Conservation (phyloP, 2,329 filamentous ascomycete genomes). For the Blastomyces percursus region DNA sequence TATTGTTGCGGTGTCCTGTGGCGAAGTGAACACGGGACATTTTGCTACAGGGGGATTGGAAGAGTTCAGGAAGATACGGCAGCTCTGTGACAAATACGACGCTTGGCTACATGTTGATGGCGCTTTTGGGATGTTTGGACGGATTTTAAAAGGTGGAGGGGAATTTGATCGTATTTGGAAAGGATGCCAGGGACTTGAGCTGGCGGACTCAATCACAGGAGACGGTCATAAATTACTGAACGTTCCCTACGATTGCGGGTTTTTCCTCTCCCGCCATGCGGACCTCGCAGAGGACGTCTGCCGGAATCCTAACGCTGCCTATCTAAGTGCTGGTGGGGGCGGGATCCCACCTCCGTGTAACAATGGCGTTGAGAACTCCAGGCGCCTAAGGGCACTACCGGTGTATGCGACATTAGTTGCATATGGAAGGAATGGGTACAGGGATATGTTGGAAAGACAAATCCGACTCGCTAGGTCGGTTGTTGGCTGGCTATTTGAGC, state of each 20-base stretch:
- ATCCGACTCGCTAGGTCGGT: constrained; percentile 59
- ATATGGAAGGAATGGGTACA: constrained; percentile 60
- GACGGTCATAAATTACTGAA: constrained; percentile 92
- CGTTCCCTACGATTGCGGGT: constrained; percentile 85
- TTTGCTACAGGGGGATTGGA: constrained; percentile 53
- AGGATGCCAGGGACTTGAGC: constrained; percentile 54
- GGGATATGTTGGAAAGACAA: constrained; percentile 59
- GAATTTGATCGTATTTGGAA: constrained; percentile 41
- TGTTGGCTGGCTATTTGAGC: constrained; percentile 50
- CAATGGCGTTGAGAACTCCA: constrained; percentile 80
- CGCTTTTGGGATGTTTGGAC: constrained; percentile 75
- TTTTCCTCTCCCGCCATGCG: constrained; percentile 66
- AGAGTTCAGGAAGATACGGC: constrained; percentile 53
- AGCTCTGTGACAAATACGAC: constrained; percentile 58
- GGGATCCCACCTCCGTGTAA: constrained; percentile 70
- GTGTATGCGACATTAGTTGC: constrained; percentile 70
- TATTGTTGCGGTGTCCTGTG: constrained; percentile 70
- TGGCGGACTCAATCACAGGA: constrained; percentile 77
- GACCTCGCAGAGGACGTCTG: constrained; percentile 54
- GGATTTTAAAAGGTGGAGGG: constrained; percentile 46
- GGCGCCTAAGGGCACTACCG: constrained; percentile 81
- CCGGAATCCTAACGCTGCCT: constrained; percentile 74
- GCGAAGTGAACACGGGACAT: constrained; percentile 81
- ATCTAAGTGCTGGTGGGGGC: constrained; percentile 44
- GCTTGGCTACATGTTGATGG: constrained; percentile 89